Evolutionary conservation across 2,329 filamentous ascomycete genomes (phyloP).

Genomic region (Thermoascus crustaceus): DNA sequence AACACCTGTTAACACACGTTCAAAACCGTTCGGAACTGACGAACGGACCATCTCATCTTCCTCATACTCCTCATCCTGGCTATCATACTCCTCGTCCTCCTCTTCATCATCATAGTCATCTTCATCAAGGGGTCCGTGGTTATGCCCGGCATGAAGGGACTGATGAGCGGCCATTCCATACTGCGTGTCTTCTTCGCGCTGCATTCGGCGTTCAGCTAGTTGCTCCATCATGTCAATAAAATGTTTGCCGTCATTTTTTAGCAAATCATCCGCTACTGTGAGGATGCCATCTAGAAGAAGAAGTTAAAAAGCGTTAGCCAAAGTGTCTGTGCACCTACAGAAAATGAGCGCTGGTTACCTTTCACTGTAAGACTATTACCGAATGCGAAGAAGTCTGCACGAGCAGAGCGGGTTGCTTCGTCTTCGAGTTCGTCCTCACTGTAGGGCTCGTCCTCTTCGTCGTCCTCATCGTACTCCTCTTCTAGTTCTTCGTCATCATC

Average conservation of each 20-base stretch:
- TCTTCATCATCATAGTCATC: conserved; percentile 68
- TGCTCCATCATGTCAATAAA: conserved; percentile 99
- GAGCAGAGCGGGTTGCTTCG: conserved; percentile 52
- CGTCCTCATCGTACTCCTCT: conserved; percentile 49
- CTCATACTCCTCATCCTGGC: conserved; percentile 58
- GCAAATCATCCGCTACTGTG: conserved; percentile 93
- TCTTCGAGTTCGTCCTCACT: conserved; percentile 58
- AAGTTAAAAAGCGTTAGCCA: conserved; percentile 3
- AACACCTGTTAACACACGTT: conserved; percentile 33
- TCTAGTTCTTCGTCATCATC: conserved; percentile 48
- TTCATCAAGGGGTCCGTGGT: conserved; percentile 67
- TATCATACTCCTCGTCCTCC: conserved; percentile 61
- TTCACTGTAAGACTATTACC: conserved; percentile 96
- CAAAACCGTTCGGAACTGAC: conserved; percentile 8
- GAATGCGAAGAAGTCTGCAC: conserved; percentile 90
- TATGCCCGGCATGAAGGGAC: conserved; percentile 60
- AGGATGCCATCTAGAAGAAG: conserved; percentile 81
- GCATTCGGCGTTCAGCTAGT: conserved; percentile 93
- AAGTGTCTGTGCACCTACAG: conserved; percentile 5
- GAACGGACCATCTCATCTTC: conserved; percentile 55
- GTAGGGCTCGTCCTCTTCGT: conserved; percentile 61
- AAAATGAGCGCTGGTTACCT: conserved; percentile 38
- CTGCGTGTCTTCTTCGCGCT: conserved; percentile 83
- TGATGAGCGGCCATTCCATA: conserved; percentile 55
- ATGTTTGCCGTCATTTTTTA: conserved; percentile 98